These are phyloP conservation scores for Scolecobasidium constrictum DNA, from an alignment of 2,329 filamentous ascomycete genomes.

Conservation along the genomic window DNA sequence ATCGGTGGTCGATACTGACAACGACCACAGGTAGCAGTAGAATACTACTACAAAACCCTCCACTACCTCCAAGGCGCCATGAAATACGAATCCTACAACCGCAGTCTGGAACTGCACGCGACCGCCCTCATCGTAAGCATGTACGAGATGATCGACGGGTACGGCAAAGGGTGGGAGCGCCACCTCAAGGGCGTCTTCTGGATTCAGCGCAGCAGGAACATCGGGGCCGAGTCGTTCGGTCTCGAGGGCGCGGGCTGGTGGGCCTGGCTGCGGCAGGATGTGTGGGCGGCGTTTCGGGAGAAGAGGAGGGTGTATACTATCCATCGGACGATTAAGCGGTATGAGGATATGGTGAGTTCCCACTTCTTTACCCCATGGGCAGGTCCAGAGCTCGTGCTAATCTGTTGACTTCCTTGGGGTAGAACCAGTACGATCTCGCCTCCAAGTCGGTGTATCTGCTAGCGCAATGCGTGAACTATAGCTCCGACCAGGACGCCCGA, in stretches of 20 bases:
- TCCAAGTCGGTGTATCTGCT: conserved; percentile 44
- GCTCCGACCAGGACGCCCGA: conserved; percentile 39
- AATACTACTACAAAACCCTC: conserved; percentile 53
- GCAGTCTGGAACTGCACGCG: conserved; percentile 46
- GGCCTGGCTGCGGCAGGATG: conserved; percentile 55
- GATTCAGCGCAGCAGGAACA: conserved; percentile 52
- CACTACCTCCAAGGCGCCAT: conserved; percentile 51
- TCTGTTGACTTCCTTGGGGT: too few relatives aligned
- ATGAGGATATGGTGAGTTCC: conserved; percentile 30
- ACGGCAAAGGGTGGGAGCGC: conserved; percentile 46
- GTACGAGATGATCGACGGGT: conserved; percentile 56
- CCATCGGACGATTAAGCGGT: conserved; percentile 43
- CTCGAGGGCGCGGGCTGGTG: conserved; percentile 52
- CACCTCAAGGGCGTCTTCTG: conserved; percentile 56
- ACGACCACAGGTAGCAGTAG: conserved; percentile 27
- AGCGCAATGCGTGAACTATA: conserved; percentile 47
- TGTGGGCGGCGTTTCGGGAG: conserved; percentile 54
- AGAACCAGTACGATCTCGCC: conserved; percentile 41
- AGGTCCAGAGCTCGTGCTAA: too few relatives aligned
- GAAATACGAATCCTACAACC: conserved; percentile 46
- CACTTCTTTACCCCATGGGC: too few relatives aligned
- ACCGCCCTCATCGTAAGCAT: conserved; percentile 51
- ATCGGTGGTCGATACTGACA: conserved; percentile 12
- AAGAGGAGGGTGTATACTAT: conserved; percentile 45
- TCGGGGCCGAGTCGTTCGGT: conserved; percentile 47